Evolutionary conservation across 176 grass and related monocot species (phyloP).

Genomic region (Oryza meridionalis): DNA sequence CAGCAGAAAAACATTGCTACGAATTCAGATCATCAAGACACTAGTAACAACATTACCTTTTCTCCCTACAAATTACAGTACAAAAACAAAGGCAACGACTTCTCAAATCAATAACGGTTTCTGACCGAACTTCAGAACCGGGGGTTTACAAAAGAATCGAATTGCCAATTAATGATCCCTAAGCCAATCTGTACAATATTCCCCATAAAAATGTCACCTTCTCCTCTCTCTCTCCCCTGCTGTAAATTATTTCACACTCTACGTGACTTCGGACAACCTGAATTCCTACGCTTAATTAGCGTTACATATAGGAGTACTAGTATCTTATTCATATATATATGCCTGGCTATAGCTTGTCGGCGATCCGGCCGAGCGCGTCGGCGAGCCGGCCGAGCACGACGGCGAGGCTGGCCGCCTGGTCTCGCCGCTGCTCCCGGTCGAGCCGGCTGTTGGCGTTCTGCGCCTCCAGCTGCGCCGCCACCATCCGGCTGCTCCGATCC

Average conservation of each 20-base stretch:
- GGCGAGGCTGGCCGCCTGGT: constrained; percentile 70
- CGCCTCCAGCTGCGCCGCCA: constrained; percentile 63
- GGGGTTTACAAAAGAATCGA: constrained; percentile 49
- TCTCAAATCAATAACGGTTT: constrained; percentile 23
- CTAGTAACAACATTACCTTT: background rate
- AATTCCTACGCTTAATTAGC: background rate
- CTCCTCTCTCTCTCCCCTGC: background rate
- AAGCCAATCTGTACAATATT: constrained; percentile 61
- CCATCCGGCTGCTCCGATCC: constrained; percentile 68
- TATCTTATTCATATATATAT: background rate
- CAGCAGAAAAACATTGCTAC: no score
- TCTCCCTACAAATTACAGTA: background rate
- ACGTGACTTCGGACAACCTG: constrained; percentile 16
- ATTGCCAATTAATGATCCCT: constrained; percentile 53
- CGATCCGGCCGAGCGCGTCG: constrained; percentile 87
- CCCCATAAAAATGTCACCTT: constrained; percentile 32
- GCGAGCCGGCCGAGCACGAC: constrained; percentile 78
- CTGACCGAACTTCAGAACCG: constrained; percentile 32
- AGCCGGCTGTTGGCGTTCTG: constrained; percentile 77
- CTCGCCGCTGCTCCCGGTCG: constrained; percentile 83
- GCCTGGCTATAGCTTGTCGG: constrained; percentile 79
- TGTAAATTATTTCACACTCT: constrained; percentile 42
- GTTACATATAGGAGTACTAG: background rate
- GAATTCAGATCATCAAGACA: no score
- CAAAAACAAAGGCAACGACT: background rate